Conservation (phyloP, 306 rosid genomes). For the Quercus glauca region DNA sequence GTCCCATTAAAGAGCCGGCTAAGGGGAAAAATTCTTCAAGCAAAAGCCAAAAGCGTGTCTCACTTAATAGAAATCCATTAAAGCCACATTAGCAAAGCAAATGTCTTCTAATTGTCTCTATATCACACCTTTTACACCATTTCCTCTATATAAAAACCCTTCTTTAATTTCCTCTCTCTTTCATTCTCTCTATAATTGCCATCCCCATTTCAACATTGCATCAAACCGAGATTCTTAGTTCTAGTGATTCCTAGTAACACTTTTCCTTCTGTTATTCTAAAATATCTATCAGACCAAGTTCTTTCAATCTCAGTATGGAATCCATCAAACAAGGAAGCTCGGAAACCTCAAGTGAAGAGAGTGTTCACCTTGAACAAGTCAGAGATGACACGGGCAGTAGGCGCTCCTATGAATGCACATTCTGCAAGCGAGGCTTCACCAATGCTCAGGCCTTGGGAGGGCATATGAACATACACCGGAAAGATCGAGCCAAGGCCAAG, state of each 20-base stretch:
- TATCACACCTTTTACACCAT: slow-evolving; percentile 14
- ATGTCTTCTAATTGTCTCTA: slow-evolving; percentile 47
- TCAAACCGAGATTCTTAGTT: background rate
- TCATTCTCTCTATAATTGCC: background rate
- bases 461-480: slow-evolving; percentile 92
- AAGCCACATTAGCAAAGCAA: slow-evolving; percentile 37
- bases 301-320: slow-evolving; percentile 28
- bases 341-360: slow-evolving; percentile 65
- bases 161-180: slow-evolving; percentile 11
- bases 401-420: slow-evolving; percentile 79
- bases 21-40: slow-evolving; percentile 35
- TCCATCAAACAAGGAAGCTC: slow-evolving; percentile 37
- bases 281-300: background rate
- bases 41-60: slow-evolving; percentile 46
- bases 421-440: slow-evolving; percentile 89
- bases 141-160: slow-evolving; percentile 39
- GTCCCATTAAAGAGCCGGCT: slow-evolving; percentile 66
- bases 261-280: background rate
- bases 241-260: background rate
- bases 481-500: slow-evolving; percentile 68
- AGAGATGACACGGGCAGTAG: slow-evolving; percentile 26
- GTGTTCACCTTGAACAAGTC: slow-evolving; percentile 21
- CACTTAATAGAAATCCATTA: slow-evolving; percentile 31
- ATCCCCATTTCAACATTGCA: background rate
- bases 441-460: slow-evolving; percentile 97